phyloP scores from a whole-genome alignment of 2,329 filamentous ascomycete genomes.

The Cryphonectria parasitica region DNA sequence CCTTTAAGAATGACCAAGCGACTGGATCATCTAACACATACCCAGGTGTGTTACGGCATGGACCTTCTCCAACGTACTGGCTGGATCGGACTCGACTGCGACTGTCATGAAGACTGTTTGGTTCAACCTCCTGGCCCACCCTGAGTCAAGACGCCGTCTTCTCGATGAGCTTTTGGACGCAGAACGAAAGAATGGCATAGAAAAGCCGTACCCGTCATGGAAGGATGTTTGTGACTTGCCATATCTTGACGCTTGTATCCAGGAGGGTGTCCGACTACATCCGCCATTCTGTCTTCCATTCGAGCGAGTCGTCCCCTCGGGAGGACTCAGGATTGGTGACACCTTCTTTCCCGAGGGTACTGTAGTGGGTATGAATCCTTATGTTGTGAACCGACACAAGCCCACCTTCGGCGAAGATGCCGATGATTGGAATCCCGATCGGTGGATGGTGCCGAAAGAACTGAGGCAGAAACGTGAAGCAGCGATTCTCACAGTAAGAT shows the following conservation, averaged over 20 bases:
- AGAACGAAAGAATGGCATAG: slow-evolving; percentile 26
- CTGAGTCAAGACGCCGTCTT: slow-evolving; percentile 33
- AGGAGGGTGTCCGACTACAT: slow-evolving; percentile 36
- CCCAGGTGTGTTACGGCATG: slow-evolving; percentile 34
- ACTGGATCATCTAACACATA: no score
- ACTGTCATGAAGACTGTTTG: slow-evolving; percentile 36
- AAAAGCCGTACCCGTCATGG: slow-evolving; percentile 36
- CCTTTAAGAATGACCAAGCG: no score
- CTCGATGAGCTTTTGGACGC: slow-evolving; percentile 36
- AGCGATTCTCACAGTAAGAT: slow-evolving; percentile 32
- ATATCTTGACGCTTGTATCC: slow-evolving; percentile 36
- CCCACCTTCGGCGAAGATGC: slow-evolving; percentile 32
- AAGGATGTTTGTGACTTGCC: slow-evolving; percentile 36
- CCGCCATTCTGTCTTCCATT: slow-evolving; percentile 36
- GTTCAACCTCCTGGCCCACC: slow-evolving; percentile 37
- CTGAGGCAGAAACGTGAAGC: slow-evolving; percentile 29
- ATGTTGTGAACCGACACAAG: slow-evolving; percentile 34
- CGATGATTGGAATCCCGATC: slow-evolving; percentile 34
- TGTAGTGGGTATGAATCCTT: slow-evolving; percentile 34
- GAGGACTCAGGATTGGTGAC: slow-evolving; percentile 31
- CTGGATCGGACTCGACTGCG: slow-evolving; percentile 38
- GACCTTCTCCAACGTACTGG: slow-evolving; percentile 37
- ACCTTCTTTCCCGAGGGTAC: slow-evolving; percentile 34
- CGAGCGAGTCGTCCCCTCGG: slow-evolving; percentile 36
- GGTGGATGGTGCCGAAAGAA: slow-evolving; percentile 31